phyloP scores from a whole-genome alignment of 257 asterid species.

The Nicotiana sylvestris region DNA sequence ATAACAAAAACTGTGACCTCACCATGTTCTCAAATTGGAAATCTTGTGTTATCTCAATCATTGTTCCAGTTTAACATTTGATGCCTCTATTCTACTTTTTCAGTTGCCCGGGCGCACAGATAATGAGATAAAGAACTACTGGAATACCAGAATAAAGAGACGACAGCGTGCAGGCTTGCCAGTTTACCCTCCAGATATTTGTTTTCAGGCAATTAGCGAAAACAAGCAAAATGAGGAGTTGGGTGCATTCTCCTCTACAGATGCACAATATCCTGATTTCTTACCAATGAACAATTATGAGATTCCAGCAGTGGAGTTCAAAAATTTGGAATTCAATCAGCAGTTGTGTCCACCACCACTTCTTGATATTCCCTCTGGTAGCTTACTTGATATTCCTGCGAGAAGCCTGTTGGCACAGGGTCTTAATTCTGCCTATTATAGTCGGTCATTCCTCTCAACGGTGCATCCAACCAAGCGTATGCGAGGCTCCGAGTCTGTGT shows the following conservation, averaged over 20 bases:
- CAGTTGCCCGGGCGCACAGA: conserved; percentile 69
- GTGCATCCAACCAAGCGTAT: conserved; percentile 44
- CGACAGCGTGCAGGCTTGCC: conserved; percentile 55
- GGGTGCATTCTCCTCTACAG: conserved; percentile 20
- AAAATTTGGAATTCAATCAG: conserved; percentile 26
- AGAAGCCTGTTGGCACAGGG: conserved; percentile 31
- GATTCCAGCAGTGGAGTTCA: conserved; percentile 44
- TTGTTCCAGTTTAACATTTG: neutral
- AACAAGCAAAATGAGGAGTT: conserved; percentile 27
- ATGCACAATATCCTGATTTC: conserved; percentile 25
- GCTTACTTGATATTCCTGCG: conserved; percentile 32
- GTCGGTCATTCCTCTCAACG: conserved; percentile 22
- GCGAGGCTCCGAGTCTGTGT: conserved; percentile 29
- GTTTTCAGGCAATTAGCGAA: conserved; percentile 23
- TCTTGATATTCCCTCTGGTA: conserved; percentile 26
- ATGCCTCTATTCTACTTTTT: neutral
- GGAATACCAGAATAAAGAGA: conserved; percentile 65
- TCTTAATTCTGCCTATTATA: conserved; percentile 20
- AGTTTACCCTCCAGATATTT: conserved; percentile 47
- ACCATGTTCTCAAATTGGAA: neutral
- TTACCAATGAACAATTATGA: conserved; percentile 24
- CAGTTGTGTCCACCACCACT: conserved; percentile 22
- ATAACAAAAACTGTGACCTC: conserved; percentile 4
- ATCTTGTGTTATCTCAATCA: neutral
- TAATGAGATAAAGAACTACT: conserved; percentile 59